Percentiles rank a stretch among this genome's conserved stretches.
phyloP scores from a whole-genome alignment of 2,329 filamentous ascomycete genomes.

The Xylogone sp. region DNA sequence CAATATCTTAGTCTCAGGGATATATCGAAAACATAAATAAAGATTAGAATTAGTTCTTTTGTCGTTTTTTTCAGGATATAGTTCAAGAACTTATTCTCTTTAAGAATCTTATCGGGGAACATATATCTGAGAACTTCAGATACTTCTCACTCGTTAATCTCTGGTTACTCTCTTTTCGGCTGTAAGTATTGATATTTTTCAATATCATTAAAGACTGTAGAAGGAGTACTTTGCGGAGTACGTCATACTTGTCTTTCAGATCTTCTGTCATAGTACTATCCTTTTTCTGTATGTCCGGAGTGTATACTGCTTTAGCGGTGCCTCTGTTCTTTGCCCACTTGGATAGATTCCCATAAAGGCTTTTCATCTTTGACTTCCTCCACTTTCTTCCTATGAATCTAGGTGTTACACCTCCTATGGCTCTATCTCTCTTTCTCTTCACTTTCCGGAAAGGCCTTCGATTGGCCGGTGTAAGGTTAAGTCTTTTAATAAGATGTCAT shows the following conservation, averaged over 20 bases:
- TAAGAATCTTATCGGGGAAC: constrained; percentile 11
- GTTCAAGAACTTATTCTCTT: constrained; percentile 14
- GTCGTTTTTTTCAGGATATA: constrained; percentile 6
- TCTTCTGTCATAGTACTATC: constrained; percentile 9
- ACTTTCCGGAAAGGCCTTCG: not conserved
- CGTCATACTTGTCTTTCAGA: constrained; percentile 10
- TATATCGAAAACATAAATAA: constrained; percentile 12
- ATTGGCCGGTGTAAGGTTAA: too few species aligned
- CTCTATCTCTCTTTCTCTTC: not conserved
- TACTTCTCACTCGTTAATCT: not conserved
- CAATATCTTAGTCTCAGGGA: constrained; percentile 11
- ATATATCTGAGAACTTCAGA: constrained; percentile 4
- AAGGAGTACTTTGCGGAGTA: constrained; percentile 20
- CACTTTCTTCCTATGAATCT: constrained; percentile 2
- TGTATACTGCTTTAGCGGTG: constrained; percentile 3
- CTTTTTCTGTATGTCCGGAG: not conserved
- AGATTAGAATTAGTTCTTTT: constrained; percentile 6
- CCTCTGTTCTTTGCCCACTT: constrained; percentile 7
- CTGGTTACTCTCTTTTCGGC: not conserved
- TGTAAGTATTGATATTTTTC: not conserved
- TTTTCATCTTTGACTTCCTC: constrained; percentile 15
- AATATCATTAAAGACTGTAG: constrained; percentile 11
- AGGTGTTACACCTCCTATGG: too few species aligned
- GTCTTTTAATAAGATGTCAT: too few species aligned
- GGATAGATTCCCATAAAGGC: constrained; percentile 15